A percentile compares a stretch with the other conserved stretches of the same genome.
Evolutionary conservation across 2,329 filamentous ascomycete species (phyloP).

Genomic region (Aspergillus melleus): DNA sequence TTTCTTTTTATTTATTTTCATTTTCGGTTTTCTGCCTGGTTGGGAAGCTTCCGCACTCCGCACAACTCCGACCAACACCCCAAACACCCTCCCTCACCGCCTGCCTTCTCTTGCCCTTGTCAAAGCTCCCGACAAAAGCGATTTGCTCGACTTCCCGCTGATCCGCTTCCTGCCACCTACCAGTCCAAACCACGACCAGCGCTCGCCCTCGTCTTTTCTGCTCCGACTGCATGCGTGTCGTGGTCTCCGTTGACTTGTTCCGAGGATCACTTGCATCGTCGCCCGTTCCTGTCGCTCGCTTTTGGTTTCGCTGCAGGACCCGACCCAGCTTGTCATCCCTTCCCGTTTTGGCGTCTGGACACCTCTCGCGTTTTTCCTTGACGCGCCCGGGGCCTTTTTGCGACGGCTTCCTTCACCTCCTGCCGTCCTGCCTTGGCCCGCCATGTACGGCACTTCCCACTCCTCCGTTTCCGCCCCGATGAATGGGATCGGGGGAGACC

Average conservation of each 20-base stretch:
- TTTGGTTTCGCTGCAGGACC: conserved; percentile 18
- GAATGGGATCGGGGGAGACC: conserved; percentile 58
- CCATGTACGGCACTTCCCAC: conserved; percentile 50
- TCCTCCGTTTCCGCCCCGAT: conserved; percentile 62
- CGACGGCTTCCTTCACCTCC: conserved; percentile 28
- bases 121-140: conserved; percentile 22
- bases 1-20: background rate
- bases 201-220: background rate
- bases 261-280: conserved; percentile 22
- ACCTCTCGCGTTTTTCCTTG: conserved; percentile 26
- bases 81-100: conserved; percentile 18
- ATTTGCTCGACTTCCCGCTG: conserved; percentile 30
- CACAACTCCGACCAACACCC: no score
- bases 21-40: background rate
- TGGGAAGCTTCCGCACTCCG: no score
- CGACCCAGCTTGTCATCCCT: conserved; percentile 15
- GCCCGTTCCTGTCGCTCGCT: conserved; percentile 14
- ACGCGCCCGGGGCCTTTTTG: conserved; percentile 33
- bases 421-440: conserved; percentile 32
- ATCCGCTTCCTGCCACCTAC: conserved; percentile 33
- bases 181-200: conserved; percentile 18
- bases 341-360: conserved; percentile 18
- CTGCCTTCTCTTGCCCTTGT: conserved; percentile 26
- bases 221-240: conserved; percentile 32
- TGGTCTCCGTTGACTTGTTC: conserved; percentile 21